phyloP scores from a whole-genome alignment of 305 asterid species.

The Fraxinus ornus region DNA sequence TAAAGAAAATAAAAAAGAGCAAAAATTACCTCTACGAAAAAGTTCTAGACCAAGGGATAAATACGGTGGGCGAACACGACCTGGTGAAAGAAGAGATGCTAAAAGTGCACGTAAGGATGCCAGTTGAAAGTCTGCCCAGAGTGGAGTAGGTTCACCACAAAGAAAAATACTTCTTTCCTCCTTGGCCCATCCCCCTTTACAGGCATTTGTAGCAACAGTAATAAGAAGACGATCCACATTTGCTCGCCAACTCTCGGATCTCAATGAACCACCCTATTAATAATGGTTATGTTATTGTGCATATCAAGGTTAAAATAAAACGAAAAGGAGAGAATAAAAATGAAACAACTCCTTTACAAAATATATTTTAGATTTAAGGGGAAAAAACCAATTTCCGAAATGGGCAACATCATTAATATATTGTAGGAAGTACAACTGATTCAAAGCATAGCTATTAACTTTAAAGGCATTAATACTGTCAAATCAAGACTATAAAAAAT shows the following conservation, averaged over 20 bases:
- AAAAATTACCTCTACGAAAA: conserved; percentile 61
- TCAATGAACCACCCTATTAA: conserved; percentile 66
- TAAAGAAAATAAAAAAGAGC: conserved; percentile 4
- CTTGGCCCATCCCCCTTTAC: conserved; percentile 53
- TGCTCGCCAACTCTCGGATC: conserved; percentile 70
- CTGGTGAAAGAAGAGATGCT: conserved; percentile 86
- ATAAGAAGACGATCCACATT: conserved; percentile 63
- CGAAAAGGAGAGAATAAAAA: not conserved
- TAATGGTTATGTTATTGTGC: conserved; percentile 8
- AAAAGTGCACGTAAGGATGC: conserved; percentile 81
- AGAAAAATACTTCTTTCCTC: conserved; percentile 38
- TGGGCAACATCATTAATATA: not conserved
- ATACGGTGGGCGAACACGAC: conserved; percentile 62
- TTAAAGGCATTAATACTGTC: not conserved
- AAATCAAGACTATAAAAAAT: not conserved
- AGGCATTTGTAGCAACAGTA: conserved; percentile 64
- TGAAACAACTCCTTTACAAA: not conserved
- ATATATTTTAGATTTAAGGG: not conserved
- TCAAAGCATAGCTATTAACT: not conserved
- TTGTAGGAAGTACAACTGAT: not conserved
- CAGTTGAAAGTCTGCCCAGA: conserved; percentile 60
- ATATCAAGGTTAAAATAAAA: conserved; percentile 8
- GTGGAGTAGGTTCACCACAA: conserved; percentile 35
- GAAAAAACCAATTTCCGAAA: not conserved
- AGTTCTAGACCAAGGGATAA: conserved; percentile 63